Evolutionary conservation across 192 early-diverging fungal species (phyloP).

Genomic region (Chytriomyces confervae): DNA sequence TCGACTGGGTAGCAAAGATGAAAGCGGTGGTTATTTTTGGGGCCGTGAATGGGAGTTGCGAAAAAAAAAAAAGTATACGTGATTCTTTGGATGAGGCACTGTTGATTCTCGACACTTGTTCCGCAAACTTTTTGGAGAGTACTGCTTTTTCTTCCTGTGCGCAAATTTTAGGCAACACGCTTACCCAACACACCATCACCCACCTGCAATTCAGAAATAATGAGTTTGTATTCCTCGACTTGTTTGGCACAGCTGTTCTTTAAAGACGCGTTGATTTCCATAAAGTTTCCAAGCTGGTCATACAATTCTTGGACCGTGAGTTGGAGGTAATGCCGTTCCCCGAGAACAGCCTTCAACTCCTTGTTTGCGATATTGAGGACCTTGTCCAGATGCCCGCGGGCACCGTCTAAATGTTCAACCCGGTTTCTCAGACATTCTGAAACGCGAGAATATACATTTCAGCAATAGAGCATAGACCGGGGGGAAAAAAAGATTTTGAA

Average conservation of each 20-base stretch:
- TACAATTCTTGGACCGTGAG: slow-evolving; percentile 27
- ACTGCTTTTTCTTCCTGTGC: slow-evolving; percentile 7
- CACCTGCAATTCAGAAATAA: slow-evolving; percentile 32
- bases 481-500: background rate
- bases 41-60: too few species aligned
- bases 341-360: slow-evolving; percentile 13
- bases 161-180: background rate
- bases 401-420: slow-evolving; percentile 16
- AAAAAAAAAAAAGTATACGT: too few species aligned
- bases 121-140: slow-evolving; percentile 11
- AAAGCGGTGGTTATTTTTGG: background rate
- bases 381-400: slow-evolving; percentile 8
- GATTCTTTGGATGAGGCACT: slow-evolving; percentile 26
- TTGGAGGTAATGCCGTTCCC: slow-evolving; percentile 18
- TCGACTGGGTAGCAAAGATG: slow-evolving; percentile 1
- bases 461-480: background rate
- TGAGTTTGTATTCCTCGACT: slow-evolving; percentile 17
- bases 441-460: too few species aligned
- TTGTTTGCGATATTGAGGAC: slow-evolving; percentile 16
- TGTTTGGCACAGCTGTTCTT: slow-evolving; percentile 28
- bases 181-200: slow-evolving; percentile 2
- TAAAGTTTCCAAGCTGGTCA: slow-evolving; percentile 37
- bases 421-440: slow-evolving; percentile 13
- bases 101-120: slow-evolving; percentile 9
- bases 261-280: slow-evolving; percentile 36